These are phyloP conservation scores for Craterostigma plantagineum DNA, from an alignment of 257 asterid species.

Conservation along the genomic window DNA sequence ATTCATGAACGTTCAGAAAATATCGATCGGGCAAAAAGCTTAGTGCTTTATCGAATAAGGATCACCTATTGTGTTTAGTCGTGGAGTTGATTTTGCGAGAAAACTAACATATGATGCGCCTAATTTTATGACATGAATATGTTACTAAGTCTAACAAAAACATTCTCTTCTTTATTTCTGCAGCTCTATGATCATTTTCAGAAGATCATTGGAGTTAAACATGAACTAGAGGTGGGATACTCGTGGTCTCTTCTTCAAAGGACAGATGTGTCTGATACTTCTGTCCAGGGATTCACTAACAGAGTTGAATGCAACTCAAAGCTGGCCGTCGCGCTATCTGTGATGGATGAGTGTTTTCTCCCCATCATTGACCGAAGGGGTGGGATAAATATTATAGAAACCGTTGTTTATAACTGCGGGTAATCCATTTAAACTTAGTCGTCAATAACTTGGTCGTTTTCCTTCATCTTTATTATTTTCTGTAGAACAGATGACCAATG, in stretches of 20 bases:
- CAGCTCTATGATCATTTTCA: conserved; percentile 67
- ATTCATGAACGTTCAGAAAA: conserved; percentile 3
- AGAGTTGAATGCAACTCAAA: conserved; percentile 92
- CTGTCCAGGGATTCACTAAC: conserved; percentile 41
- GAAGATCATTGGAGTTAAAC: conserved; percentile 74
- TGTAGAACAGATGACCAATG: not conserved
- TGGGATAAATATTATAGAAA: conserved; percentile 67
- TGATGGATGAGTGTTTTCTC: conserved; percentile 89
- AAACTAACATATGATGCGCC: too few species aligned
- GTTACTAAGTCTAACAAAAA: too few species aligned
- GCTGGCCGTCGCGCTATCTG: conserved; percentile 74
- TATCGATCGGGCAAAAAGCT: too few species aligned
- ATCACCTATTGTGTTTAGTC: too few species aligned
- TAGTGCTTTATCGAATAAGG: too few species aligned
- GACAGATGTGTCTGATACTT: conserved; percentile 40
- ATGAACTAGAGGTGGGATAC: conserved; percentile 74
- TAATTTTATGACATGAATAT: too few species aligned
- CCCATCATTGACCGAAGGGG: conserved; percentile 84
- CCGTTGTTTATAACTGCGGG: conserved; percentile 81
- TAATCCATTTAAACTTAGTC: too few species aligned
- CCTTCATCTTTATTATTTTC: too few species aligned
- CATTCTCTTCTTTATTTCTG: conserved; percentile 9
- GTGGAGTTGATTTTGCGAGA: too few species aligned
- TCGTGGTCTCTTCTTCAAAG: conserved; percentile 92
- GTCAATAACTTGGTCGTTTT: too few species aligned